Percentiles rank a stretch among this genome's conserved stretches.
These are phyloP conservation scores for Penicillium sp. DNA, from an alignment of 2,329 filamentous ascomycete genomes.

Conservation along the genomic window DNA sequence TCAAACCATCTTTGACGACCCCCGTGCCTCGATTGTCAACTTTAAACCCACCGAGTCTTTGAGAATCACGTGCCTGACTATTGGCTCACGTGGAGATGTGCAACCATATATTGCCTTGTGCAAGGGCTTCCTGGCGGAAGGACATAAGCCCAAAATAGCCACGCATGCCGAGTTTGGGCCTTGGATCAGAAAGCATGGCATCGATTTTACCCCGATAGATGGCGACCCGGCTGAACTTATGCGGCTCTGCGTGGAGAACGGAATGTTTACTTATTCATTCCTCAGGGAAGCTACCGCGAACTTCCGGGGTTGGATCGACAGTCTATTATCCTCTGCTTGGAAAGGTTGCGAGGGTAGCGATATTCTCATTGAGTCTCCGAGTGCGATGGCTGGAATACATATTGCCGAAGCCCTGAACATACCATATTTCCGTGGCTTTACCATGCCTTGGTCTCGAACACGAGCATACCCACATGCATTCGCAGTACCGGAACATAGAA, in stretches of 20 bases:
- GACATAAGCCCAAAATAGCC: conserved; percentile 84
- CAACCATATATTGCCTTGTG: conserved; percentile 97
- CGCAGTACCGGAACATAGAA: conserved; percentile 87
- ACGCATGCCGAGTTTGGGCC: conserved; percentile 88
- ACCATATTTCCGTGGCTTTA: conserved; percentile 96
- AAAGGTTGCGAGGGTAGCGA: conserved; percentile 83
- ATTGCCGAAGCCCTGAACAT: conserved; percentile 92
- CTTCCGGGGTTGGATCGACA: conserved; percentile 95
- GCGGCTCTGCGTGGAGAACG: conserved; percentile 94
- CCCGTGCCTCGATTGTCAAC: conserved; percentile 82
- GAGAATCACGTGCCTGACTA: conserved; percentile 89
- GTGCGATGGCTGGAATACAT: conserved; percentile 96
- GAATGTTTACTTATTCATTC: conserved; percentile 94
- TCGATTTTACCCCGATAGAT: conserved; percentile 86
- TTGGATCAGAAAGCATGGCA: conserved; percentile 92
- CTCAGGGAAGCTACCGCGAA: conserved; percentile 82
- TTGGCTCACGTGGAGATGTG: conserved; percentile 93
- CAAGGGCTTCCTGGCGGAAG: conserved; percentile 85
- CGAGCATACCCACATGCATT: conserved; percentile 96
- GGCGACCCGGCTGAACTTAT: conserved; percentile 94
- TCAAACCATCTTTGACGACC: conserved; percentile 87
- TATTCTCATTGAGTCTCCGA: conserved; percentile 91
- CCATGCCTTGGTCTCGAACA: conserved; percentile 98
- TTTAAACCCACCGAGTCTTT: conserved; percentile 84
- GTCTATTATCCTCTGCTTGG: conserved; percentile 81